A percentile compares a stretch with the other conserved stretches of the same genome.
Conservation (phyloP, 2,329 filamentous ascomycete species). For the Huntiella decipiens region DNA sequence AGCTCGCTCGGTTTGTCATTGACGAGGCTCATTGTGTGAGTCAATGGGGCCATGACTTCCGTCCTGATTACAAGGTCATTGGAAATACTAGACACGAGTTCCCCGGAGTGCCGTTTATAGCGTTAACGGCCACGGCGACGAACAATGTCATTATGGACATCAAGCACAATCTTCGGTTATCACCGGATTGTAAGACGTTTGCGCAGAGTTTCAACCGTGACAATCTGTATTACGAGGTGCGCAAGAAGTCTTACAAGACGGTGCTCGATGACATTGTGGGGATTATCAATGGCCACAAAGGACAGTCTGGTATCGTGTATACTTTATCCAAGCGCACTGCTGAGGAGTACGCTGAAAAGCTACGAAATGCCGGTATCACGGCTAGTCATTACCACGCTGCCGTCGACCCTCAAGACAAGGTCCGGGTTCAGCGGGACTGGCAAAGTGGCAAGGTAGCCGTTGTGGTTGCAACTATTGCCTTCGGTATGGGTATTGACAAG, state of each 20-base stretch:
- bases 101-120: slow-evolving; percentile 73
- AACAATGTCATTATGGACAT: slow-evolving; percentile 83
- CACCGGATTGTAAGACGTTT: slow-evolving; percentile 52
- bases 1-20: slow-evolving; percentile 80
- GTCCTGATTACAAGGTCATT: slow-evolving; percentile 82
- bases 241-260: slow-evolving; percentile 44
- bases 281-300: slow-evolving; percentile 45
- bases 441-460: slow-evolving; percentile 64
- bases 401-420: slow-evolving; percentile 49
- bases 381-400: slow-evolving; percentile 77
- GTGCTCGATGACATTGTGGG: slow-evolving; percentile 31
- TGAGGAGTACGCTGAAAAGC: slow-evolving; percentile 55
- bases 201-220: slow-evolving; percentile 93
- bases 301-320: slow-evolving; percentile 79
- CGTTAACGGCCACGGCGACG: slow-evolving; percentile 86
- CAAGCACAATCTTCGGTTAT: slow-evolving; percentile 74
- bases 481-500: slow-evolving; percentile 99
- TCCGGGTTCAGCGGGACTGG: slow-evolving; percentile 59
- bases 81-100: slow-evolving; percentile 56
- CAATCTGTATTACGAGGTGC: slow-evolving; percentile 79
- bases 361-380: slow-evolving; percentile 46
- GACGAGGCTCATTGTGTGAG: slow-evolving; percentile 99
- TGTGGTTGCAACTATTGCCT: slow-evolving; percentile 94
- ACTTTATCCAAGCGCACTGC: slow-evolving; percentile 71
- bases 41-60: slow-evolving; percentile 97